Evolutionary conservation across 257 asterid genomes (phyloP), one percentile per base, ranked within the genome.

Genomic region (Striga asiatica): DNA sequence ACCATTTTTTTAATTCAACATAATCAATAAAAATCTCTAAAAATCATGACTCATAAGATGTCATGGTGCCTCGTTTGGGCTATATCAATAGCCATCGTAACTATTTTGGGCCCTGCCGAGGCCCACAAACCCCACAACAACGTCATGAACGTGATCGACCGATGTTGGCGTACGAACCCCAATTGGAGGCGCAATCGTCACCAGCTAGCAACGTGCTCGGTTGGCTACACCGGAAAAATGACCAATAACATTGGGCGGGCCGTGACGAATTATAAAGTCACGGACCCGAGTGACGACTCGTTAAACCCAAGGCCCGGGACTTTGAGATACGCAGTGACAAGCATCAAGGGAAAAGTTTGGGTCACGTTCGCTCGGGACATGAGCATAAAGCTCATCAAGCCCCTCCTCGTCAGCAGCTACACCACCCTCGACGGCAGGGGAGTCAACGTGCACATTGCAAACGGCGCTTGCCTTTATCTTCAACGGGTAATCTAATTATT

Each of bases 391-490:
- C 88, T 88, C 4, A 70, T 49, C 12, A 76, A 68, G 47, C 84
- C 95, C 9, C 95, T 88, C 29, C 78, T 84, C 14, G 83, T 88
- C 17, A 79, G 76, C 38, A 82, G 95, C 9, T 82, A 68, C 72
- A 66, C 91, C 19, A 52, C 87, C 60, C 73, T 88, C 56, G 97
- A 88, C 60, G 97, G 77, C n/a, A 71, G 97, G 8, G 97, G 97
- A 16, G 84, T 67, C 16, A 60, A 54, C 18, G 81, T 84, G 32
- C 77, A 80, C 60, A 82, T 88, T 58, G 69, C 88, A 1, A 43
- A 71, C 35, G 91, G 95, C 1, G 91, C 74, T 23, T 78, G 95
- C 50, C 70, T 88, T 0, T 8, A 74, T 50, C 72, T 88, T 19
- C 75, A 60, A 6, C 67, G 70, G 84, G 96, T 87, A 41, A 41